These are phyloP conservation scores for Rhizophagus sp. DNA, from an alignment of 192 early-diverging fungal species.

Conservation along the genomic window DNA sequence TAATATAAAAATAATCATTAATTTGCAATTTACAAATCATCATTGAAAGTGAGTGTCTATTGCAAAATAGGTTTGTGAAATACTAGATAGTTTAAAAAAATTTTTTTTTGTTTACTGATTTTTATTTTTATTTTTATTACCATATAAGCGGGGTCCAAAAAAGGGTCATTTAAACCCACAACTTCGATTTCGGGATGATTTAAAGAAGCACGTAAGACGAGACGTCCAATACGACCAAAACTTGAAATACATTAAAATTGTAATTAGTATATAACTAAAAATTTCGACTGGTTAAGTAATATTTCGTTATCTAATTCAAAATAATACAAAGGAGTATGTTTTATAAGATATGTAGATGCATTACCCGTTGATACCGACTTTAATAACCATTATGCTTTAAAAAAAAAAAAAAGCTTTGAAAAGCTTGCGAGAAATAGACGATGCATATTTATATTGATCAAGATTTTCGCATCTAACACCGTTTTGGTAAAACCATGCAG, in stretches of 20 bases:
- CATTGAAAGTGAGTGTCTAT: too few species aligned
- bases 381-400: conserved; percentile 32
- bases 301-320: too few species aligned
- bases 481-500: too few species aligned
- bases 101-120: too few species aligned
- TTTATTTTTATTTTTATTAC: conserved; percentile 37
- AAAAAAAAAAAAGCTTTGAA: not conserved
- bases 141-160: conserved; percentile 96
- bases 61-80: too few species aligned
- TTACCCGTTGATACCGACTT: conserved; percentile 67
- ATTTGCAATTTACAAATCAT: too few species aligned
- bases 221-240: conserved; percentile 98
- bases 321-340: too few species aligned
- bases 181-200: conserved; percentile 73
- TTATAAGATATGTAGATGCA: not conserved
- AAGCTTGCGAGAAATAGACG: too few species aligned
- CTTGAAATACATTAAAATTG: conserved; percentile 35
- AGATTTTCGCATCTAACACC: too few species aligned
- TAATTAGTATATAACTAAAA: not conserved
- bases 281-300: too few species aligned
- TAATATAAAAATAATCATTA: conserved; percentile 7
- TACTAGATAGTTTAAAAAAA: not conserved
- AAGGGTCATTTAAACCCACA: conserved; percentile 95
- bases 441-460: not conserved
- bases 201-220: conserved; percentile 89